These are phyloP conservation scores for Lecanicillium sp. DNA, from an alignment of 2,329 filamentous ascomycete species.

Conservation along the genomic window DNA sequence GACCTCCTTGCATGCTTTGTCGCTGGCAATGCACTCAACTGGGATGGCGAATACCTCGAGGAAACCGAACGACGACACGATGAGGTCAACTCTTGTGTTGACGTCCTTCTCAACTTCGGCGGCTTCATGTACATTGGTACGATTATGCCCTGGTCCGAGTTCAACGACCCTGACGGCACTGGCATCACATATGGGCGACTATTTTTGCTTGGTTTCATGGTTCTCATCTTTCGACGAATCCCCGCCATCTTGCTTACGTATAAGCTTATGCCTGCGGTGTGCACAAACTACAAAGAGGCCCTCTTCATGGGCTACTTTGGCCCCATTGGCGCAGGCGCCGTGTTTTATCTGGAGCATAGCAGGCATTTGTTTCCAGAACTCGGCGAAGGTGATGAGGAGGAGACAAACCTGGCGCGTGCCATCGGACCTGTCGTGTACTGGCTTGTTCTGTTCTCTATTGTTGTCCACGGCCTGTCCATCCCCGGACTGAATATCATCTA, in stretches of 20 bases:
- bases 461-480: slow-evolving; percentile 41
- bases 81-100: slow-evolving; percentile 51
- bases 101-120: slow-evolving; percentile 51
- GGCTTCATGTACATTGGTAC: slow-evolving; percentile 54
- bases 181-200: slow-evolving; percentile 45
- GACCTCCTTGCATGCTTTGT: slow-evolving; percentile 55
- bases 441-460: slow-evolving; percentile 29
- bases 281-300: slow-evolving; percentile 48
- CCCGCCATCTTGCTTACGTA: slow-evolving; percentile 47
- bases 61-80: slow-evolving; percentile 50
- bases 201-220: slow-evolving; percentile 41
- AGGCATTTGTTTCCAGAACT: slow-evolving; percentile 31
- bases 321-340: slow-evolving; percentile 67
- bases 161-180: slow-evolving; percentile 42
- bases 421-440: slow-evolving; percentile 14
- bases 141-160: slow-evolving; percentile 47
- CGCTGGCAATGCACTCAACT: slow-evolving; percentile 52
- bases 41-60: slow-evolving; percentile 51
- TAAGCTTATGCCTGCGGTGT: slow-evolving; percentile 44
- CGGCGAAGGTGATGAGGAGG: slow-evolving; percentile 24
- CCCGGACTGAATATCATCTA: slow-evolving; percentile 33
- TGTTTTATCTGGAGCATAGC: slow-evolving; percentile 60
- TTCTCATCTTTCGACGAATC: slow-evolving; percentile 48
- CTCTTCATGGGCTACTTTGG: slow-evolving; percentile 63
- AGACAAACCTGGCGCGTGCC: slow-evolving; percentile 26